These are phyloP conservation scores for Ensete ventricosum DNA, from an alignment of 176 grass and related monocot genomes.

Conservation along the genomic window DNA sequence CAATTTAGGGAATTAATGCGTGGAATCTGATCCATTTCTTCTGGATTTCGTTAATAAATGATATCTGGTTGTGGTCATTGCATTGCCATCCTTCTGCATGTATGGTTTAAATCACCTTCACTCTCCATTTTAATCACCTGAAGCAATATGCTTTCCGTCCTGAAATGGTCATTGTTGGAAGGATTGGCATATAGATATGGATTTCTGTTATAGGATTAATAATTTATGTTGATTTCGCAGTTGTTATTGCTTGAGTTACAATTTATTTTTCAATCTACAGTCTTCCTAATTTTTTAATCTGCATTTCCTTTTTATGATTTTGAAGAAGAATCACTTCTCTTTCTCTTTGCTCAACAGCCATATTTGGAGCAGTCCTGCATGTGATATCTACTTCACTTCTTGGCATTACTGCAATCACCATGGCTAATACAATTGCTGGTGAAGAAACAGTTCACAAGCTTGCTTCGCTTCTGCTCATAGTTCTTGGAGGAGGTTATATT, in stretches of 20 bases:
- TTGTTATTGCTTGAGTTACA: background rate
- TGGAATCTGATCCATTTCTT: too few species aligned
- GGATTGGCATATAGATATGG: too few species aligned
- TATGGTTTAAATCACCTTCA: too few species aligned
- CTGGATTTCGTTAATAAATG: too few species aligned
- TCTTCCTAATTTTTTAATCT: background rate
- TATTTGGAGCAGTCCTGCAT: slow-evolving; percentile 89
- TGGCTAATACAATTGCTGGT: slow-evolving; percentile 94
- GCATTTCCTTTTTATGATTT: slow-evolving; percentile 1
- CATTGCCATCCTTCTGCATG: too few species aligned
- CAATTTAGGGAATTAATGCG: too few species aligned
- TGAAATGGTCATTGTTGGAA: too few species aligned
- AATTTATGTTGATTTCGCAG: too few species aligned
- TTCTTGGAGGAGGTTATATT: slow-evolving; percentile 87
- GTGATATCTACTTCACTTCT: slow-evolving; percentile 91
- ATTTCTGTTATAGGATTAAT: too few species aligned
- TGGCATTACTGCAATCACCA: slow-evolving; percentile 89
- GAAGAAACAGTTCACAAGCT: slow-evolving; percentile 97
- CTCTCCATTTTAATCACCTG: background rate
- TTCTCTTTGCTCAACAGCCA: slow-evolving; percentile 41
- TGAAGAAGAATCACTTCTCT: background rate
- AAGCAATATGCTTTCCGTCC: background rate
- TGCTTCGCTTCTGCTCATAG: slow-evolving; percentile 76
- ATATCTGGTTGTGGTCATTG: too few species aligned
- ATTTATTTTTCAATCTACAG: too few species aligned